Base-by-base conservation (phyloP, 441 rosid species). In the Euphorbia schlechtendalii region DNA sequence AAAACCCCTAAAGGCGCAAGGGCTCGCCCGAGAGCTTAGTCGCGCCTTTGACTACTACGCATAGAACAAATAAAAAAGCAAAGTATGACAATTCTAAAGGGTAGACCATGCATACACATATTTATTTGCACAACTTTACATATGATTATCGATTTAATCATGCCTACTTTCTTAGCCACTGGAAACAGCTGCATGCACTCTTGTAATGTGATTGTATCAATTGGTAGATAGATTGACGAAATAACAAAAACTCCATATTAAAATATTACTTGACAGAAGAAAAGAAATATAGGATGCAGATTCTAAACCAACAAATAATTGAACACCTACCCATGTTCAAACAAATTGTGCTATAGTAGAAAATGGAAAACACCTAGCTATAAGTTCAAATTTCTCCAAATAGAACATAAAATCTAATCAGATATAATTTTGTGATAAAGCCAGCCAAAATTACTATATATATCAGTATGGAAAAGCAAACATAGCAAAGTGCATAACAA, bases 301-400 rank as follows among this genome's bases (percentile, higher is more conserved):
- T 45, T 36, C 48, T 22, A 8, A 38, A 20, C 22, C 15, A 22
- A 7, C 30, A 63, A 25, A 41, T 43, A 11, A 40, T 22, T 30
- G 27, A 55, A 32, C 3, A 43, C 12, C 53, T 25, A n/a, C 4
- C 15, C 7, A 32, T 34, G 55, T 51, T 46, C 61, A 0, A 30
- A 40, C n/a, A 3, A 5, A 13, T 56, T 41, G 61, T 34, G 34
- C 8, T 13, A 46, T 46, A 8, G 24, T 53, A 59, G 36, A 41
- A 46, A 43, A 0, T 20, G 21, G 27, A 54, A 28, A 61, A 61
- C 27, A 18, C 28, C 12, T 13, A 20, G 21, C 52, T 27, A 41
- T 25, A 3, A 27, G 55, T 20, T 20, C 15, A 67, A 59, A 45
- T 30, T 59, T 28, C 13, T 17, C 14, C 51, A 68, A 66, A 48